Evolutionary conservation across 2,329 filamentous ascomycete species (phyloP).

Genomic region (Penicillium sp.): DNA sequence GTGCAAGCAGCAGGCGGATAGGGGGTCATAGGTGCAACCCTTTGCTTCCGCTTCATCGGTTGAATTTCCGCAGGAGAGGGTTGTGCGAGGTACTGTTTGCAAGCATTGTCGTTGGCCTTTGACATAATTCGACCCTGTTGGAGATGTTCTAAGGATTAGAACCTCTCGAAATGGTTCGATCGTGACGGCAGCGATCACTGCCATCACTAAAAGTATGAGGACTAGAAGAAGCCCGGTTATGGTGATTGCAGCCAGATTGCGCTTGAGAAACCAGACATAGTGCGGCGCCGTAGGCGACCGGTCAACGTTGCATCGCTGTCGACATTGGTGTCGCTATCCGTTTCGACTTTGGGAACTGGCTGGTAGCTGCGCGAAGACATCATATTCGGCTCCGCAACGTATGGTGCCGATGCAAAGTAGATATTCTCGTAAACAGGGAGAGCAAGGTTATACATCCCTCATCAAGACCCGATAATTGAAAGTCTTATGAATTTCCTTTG

Average conservation of each 20-base stretch:
- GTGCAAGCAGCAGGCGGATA: constrained; percentile 22
- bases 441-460: constrained; percentile 1
- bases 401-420: not conserved
- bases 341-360: constrained; percentile 1
- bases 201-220: constrained; percentile 8
- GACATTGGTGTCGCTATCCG: constrained; percentile 50
- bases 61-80: constrained; percentile 18
- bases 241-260: constrained; percentile 14
- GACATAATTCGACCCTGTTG: not conserved
- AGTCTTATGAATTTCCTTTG: not conserved
- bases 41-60: constrained; percentile 13
- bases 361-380: not conserved
- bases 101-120: constrained; percentile 16
- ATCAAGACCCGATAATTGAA: not conserved
- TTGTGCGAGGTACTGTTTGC: constrained; percentile 7
- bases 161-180: constrained; percentile 10
- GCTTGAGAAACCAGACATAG: constrained; percentile 47
- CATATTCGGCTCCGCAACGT: not conserved
- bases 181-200: constrained; percentile 12
- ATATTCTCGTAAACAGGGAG: constrained; percentile 1
- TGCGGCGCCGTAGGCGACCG: constrained; percentile 37
- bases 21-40: constrained; percentile 20
- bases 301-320: constrained; percentile 52
- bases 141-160: constrained; percentile 4
- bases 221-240: constrained; percentile 11